Evolutionary conservation across 1,139 yeast genomes (phyloP).

Genomic region (Protomyces lactucae-debilis): DNA sequence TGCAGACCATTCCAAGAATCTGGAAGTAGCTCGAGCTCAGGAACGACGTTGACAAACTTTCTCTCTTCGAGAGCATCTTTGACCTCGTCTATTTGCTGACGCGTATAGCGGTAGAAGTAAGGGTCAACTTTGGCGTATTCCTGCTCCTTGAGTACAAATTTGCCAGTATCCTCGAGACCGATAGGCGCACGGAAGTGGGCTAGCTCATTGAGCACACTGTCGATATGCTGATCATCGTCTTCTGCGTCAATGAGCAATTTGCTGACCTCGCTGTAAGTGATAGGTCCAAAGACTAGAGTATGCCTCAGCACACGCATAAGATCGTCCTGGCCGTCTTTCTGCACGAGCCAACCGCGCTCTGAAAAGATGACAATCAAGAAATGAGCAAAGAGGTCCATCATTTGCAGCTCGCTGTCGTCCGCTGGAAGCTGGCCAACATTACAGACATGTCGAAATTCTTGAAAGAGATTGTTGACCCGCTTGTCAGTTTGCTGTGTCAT

Average conservation of each 20-base stretch:
- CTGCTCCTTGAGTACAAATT: conserved; percentile 60
- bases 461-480: background rate
- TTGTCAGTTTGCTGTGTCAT: background rate
- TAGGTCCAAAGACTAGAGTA: conserved; percentile 65
- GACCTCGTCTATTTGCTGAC: conserved; percentile 77
- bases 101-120: conserved; percentile 68
- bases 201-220: conserved; percentile 55
- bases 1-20: conserved; percentile 10
- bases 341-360: conserved; percentile 59
- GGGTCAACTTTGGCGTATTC: conserved; percentile 62
- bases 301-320: conserved; percentile 72
- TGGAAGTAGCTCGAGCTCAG: conserved; percentile 37
- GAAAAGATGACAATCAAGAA: conserved; percentile 65
- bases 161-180: conserved; percentile 61
- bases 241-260: conserved; percentile 71
- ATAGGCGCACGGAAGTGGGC: conserved; percentile 62
- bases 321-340: conserved; percentile 48
- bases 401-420: conserved; percentile 45
- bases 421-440: conserved; percentile 4
- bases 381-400: conserved; percentile 75
- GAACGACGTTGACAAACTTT: conserved; percentile 29
- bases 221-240: conserved; percentile 67
- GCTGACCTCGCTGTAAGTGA: conserved; percentile 66
- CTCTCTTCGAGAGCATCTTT: conserved; percentile 50
- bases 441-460: conserved; percentile 1